Percentiles rank a stretch among this genome's conserved stretches.
Conservation (phyloP, 2,329 filamentous ascomycete species). For the Dryadomyces quercivorus region DNA sequence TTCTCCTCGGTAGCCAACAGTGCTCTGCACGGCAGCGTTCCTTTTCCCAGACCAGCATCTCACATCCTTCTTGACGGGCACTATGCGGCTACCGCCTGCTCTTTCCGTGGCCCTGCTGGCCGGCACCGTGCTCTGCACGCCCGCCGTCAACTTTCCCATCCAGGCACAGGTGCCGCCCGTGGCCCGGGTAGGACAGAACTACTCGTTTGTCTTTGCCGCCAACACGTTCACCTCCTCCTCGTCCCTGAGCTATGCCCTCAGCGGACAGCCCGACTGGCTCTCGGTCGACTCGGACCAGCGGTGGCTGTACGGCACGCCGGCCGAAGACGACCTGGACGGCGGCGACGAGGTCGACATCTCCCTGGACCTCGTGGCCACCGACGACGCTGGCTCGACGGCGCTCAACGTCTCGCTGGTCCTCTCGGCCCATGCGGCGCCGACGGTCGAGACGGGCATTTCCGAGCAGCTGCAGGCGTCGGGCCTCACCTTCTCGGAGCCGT, state of each 20-base stretch:
- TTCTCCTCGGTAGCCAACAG: neutral
- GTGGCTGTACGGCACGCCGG: constrained; percentile 60
- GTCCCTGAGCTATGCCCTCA: constrained; percentile 55
- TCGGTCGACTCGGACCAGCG: constrained; percentile 53
- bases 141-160: constrained; percentile 53
- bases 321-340: constrained; percentile 31
- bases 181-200: constrained; percentile 54
- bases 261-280: constrained; percentile 59
- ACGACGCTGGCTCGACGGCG: constrained; percentile 47
- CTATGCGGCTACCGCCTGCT: neutral
- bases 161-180: constrained; percentile 77
- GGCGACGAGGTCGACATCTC: constrained; percentile 38
- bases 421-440: constrained; percentile 42
- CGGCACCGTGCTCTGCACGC: constrained; percentile 19
- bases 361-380: constrained; percentile 59
- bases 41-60: too few species aligned
- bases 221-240: constrained; percentile 56
- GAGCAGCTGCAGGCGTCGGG: constrained; percentile 47
- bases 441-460: constrained; percentile 41
- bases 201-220: constrained; percentile 58
- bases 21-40: neutral
- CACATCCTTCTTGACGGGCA: too few species aligned
- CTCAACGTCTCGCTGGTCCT: constrained; percentile 62
- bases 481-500: constrained; percentile 41
- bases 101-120: constrained; percentile 2